phyloP scores from a whole-genome alignment of 257 asterid genomes.

The Lavandula angustifolia region DNA sequence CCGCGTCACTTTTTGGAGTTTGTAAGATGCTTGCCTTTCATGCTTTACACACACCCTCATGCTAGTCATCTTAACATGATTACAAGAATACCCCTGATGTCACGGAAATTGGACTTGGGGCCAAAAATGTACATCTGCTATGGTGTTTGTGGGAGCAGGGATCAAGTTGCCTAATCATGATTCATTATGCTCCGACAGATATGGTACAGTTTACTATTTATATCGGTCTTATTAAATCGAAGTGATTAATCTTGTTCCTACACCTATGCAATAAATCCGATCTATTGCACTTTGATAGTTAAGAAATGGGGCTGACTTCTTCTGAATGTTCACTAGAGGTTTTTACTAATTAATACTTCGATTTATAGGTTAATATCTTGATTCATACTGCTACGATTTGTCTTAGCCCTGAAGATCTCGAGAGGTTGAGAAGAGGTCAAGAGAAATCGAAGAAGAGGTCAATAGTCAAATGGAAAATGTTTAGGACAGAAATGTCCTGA shows the following conservation, averaged over 20 bases:
- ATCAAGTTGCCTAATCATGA: background rate
- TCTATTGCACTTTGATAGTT: no score
- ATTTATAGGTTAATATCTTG: no score
- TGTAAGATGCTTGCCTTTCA: background rate
- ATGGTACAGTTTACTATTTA: background rate
- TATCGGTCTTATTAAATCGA: background rate
- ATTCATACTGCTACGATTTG: no score
- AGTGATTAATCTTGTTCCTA: background rate
- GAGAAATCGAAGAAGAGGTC: no score
- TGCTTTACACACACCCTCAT: background rate
- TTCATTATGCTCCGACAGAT: background rate
- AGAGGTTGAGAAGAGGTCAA: no score
- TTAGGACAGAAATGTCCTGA: no score
- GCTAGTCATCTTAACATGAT: background rate
- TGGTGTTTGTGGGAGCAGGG: background rate
- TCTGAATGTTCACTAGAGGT: no score
- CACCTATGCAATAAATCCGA: no score
- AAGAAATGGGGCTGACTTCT: no score
- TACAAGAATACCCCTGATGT: background rate
- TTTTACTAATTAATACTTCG: no score
- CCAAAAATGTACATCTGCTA: background rate
- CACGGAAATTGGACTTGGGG: background rate
- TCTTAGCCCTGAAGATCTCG: no score
- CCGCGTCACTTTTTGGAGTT: background rate
- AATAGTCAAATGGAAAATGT: no score